These are phyloP conservation scores for Medicago lupulina DNA, from an alignment of 306 rosid genomes.

Conservation along the genomic window DNA sequence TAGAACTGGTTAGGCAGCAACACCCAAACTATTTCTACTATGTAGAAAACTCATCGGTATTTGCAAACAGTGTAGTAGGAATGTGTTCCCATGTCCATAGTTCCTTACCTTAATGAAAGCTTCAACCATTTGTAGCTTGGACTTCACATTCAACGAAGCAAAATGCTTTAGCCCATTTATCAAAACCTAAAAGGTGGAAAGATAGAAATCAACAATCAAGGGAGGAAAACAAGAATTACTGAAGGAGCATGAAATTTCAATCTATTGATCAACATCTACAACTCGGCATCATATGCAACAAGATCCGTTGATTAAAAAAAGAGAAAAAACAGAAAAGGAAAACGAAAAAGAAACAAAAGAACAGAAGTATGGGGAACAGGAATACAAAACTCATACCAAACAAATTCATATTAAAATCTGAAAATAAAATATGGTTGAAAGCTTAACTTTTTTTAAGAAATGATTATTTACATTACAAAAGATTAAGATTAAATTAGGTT, in stretches of 20 bases:
- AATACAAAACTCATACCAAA: background rate
- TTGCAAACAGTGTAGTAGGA: slow-evolving; percentile 17
- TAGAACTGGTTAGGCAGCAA: slow-evolving; percentile 24
- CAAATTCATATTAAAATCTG: slow-evolving; percentile 19
- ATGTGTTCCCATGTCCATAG: slow-evolving; percentile 27
- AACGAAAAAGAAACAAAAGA: background rate
- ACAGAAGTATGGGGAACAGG: background rate
- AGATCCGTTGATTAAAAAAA: background rate
- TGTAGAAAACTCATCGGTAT: slow-evolving; percentile 17
- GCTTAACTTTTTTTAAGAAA: background rate
- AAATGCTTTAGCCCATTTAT: slow-evolving; percentile 95
- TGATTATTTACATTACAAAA: slow-evolving; percentile 9
- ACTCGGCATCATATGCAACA: slow-evolving; percentile 13
- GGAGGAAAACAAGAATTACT: slow-evolving; percentile 31
- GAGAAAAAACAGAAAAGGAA: too few relatives aligned
- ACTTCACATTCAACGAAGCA: slow-evolving; percentile 74
- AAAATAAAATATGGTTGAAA: slow-evolving; percentile 28
- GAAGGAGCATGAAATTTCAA: slow-evolving; percentile 6
- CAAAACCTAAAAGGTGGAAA: slow-evolving; percentile 72
- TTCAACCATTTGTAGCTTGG: slow-evolving; percentile 85
- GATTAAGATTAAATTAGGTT: slow-evolving; percentile 33
- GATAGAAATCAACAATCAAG: slow-evolving; percentile 38
- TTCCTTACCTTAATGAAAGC: slow-evolving; percentile 84
- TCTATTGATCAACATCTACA: slow-evolving; percentile 22
- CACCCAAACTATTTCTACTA: slow-evolving; percentile 30